A percentile compares a stretch with the other conserved stretches of the same genome.
Conservation (phyloP, 2,329 filamentous ascomycete species). For the Magnaporthales sp. region DNA sequence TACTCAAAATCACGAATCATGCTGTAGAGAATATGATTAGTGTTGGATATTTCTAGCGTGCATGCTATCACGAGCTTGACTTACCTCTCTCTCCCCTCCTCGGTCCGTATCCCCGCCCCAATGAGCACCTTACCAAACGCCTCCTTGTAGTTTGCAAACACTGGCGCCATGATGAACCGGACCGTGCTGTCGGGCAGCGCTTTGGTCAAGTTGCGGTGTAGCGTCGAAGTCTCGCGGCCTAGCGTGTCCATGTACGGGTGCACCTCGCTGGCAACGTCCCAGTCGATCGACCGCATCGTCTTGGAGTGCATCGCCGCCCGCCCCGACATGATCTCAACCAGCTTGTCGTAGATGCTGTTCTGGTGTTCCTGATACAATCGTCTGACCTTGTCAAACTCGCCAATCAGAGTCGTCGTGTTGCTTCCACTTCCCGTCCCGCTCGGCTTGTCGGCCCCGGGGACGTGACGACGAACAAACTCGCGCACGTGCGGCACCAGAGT, state of each 20-base stretch:
- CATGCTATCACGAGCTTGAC: slow-evolving; percentile 20
- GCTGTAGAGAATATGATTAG: slow-evolving; percentile 33
- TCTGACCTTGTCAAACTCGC: slow-evolving; percentile 82
- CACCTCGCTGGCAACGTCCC: slow-evolving; percentile 49
- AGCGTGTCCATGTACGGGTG: slow-evolving; percentile 81
- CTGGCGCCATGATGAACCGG: slow-evolving; percentile 74
- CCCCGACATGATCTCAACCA: slow-evolving; percentile 85
- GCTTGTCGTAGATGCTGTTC: slow-evolving; percentile 81
- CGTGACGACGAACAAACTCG: slow-evolving; percentile 80
- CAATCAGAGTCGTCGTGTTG: slow-evolving; percentile 51
- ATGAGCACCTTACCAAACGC: slow-evolving; percentile 67
- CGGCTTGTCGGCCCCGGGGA: slow-evolving; percentile 35
- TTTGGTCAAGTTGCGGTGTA: slow-evolving; percentile 77
- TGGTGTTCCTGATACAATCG: slow-evolving; percentile 83
- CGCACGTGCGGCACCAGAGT: slow-evolving; percentile 82
- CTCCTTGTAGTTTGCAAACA: slow-evolving; percentile 74
- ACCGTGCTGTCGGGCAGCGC: slow-evolving; percentile 72
- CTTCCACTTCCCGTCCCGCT: not conserved
- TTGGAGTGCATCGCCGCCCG: slow-evolving; percentile 67
- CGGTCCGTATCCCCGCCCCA: slow-evolving; percentile 55
- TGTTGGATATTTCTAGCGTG: too few relatives aligned
- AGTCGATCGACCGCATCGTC: slow-evolving; percentile 65
- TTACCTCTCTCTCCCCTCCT: slow-evolving; percentile 63
- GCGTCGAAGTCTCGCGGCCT: slow-evolving; percentile 73
- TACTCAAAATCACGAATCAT: slow-evolving; percentile 70